phyloP scores from a whole-genome alignment of 331 rosid species.

The Erythrophleum ivorense region DNA sequence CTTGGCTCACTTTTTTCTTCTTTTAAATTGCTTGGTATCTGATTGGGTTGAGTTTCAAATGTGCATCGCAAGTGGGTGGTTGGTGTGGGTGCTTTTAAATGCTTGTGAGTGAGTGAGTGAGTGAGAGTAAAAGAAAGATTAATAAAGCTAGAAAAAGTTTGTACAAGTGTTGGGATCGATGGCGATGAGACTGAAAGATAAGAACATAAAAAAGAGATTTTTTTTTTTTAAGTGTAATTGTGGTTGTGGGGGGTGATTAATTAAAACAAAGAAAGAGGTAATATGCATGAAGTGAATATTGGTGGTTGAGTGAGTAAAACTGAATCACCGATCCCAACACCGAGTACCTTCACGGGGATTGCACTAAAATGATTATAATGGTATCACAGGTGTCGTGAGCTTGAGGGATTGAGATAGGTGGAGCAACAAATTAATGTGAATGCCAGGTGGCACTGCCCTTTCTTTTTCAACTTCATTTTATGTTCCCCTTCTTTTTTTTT shows the following conservation, averaged over 20 bases:
- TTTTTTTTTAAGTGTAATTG: neutral
- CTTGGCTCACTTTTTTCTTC: neutral
- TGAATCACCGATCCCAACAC: slow-evolving; percentile 3
- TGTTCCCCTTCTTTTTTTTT: no score
- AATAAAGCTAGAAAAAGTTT: neutral
- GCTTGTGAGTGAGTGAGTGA: neutral
- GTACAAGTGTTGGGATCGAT: neutral
- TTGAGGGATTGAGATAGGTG: slow-evolving; percentile 17
- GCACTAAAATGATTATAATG: slow-evolving; percentile 28
- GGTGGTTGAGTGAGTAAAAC: neutral
- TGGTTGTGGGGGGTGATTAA: neutral
- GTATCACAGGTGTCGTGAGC: slow-evolving; percentile 35
- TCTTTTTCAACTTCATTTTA: neutral
- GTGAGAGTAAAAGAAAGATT: slow-evolving; percentile 5
- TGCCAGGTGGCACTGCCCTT: slow-evolving; percentile 34
- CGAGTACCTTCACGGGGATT: slow-evolving; percentile 43
- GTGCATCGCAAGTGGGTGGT: slow-evolving; percentile 8
- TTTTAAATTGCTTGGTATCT: neutral
- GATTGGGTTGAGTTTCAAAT: neutral
- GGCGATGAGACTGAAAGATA: slow-evolving; percentile 22
- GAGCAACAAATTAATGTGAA: slow-evolving; percentile 38
- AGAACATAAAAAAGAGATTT: neutral
- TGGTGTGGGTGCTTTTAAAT: slow-evolving; percentile 21
- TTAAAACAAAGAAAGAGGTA: neutral
- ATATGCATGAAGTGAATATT: neutral